A percentile compares a stretch with the other conserved stretches of the same genome.
phyloP scores from a whole-genome alignment of 495 filamentous ascomycete genomes.

The Rostrohypoxylon terebratum region DNA sequence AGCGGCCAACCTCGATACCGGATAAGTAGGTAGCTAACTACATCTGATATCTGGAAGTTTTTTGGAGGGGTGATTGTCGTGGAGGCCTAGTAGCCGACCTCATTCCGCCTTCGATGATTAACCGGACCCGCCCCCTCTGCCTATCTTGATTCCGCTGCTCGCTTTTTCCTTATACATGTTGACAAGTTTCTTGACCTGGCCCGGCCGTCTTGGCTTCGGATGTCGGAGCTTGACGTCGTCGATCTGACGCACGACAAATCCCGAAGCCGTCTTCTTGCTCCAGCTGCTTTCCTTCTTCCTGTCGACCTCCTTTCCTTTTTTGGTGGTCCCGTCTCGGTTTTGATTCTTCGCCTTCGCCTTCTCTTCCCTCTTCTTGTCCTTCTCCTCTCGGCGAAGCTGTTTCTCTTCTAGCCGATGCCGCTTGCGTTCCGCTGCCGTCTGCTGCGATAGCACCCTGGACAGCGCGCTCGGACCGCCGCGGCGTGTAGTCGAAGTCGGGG shows the following conservation, averaged over 20 bases:
- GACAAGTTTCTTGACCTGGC: slow-evolving; percentile 47
- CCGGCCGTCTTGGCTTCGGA: slow-evolving; percentile 47
- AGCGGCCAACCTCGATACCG: slow-evolving; percentile 14
- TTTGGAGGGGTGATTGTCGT: too few species aligned
- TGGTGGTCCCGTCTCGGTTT: not conserved
- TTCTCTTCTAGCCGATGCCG: slow-evolving; percentile 57
- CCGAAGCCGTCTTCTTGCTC: slow-evolving; percentile 48
- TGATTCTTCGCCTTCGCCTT: slow-evolving; percentile 38
- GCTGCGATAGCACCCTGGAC: slow-evolving; percentile 65
- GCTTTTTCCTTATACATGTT: slow-evolving; percentile 50
- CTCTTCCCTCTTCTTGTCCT: slow-evolving; percentile 33
- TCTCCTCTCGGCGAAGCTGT: slow-evolving; percentile 27
- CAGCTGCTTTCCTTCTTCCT: slow-evolving; percentile 41
- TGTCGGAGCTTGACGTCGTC: slow-evolving; percentile 47
- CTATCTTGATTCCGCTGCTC: slow-evolving; percentile 40
- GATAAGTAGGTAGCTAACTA: slow-evolving; percentile 18
- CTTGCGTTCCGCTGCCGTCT: slow-evolving; percentile 83
- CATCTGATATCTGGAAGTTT: slow-evolving; percentile 9
- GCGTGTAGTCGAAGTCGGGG: slow-evolving; percentile 5
- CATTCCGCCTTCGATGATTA: not conserved
- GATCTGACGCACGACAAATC: slow-evolving; percentile 47
- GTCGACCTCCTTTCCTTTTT: slow-evolving; percentile 35
- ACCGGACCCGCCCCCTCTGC: slow-evolving; percentile 28
- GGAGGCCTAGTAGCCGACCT: not conserved
- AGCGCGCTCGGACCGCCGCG: slow-evolving; percentile 27